Evolutionary conservation across 2,329 filamentous ascomycete species (phyloP).

Genomic region (Pseudocercospora fuligena): DNA sequence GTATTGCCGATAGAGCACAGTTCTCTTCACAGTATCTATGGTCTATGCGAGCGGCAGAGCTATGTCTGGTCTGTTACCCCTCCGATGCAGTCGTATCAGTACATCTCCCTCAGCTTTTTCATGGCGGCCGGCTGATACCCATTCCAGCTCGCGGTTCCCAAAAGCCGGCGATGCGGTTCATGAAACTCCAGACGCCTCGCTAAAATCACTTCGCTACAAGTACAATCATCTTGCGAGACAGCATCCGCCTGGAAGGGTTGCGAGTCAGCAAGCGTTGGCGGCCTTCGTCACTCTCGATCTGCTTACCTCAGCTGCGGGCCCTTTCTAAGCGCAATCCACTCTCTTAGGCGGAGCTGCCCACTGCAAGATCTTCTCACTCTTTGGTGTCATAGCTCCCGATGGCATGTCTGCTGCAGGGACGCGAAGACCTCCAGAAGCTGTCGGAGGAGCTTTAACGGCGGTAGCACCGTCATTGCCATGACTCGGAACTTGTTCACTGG

Average conservation of each 20-base stretch:
- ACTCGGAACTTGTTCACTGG: not conserved
- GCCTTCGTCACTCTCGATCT: not conserved
- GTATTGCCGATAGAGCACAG: not conserved
- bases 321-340: not conserved
- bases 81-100: not conserved
- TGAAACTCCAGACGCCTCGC: conserved; percentile 21
- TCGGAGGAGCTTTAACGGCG: not conserved
- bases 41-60: not conserved
- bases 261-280: not conserved
- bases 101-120: conserved; percentile 1
- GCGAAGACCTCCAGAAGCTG: conserved; percentile 7
- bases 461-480: not conserved
- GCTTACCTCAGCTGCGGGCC: conserved; percentile 1
- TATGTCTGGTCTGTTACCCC: too few species aligned
- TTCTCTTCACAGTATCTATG: not conserved
- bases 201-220: conserved; percentile 12
- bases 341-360: conserved; percentile 23
- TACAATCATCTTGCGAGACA: not conserved
- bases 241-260: not conserved
- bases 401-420: not conserved
- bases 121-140: conserved; percentile 3
- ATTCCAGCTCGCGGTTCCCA: not conserved
- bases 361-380: conserved; percentile 30
- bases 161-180: conserved; percentile 2
- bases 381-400: conserved; percentile 27